Evolutionary conservation across 2,329 filamentous ascomycete species (phyloP).

Genomic region (Diplodia sapinea): DNA sequence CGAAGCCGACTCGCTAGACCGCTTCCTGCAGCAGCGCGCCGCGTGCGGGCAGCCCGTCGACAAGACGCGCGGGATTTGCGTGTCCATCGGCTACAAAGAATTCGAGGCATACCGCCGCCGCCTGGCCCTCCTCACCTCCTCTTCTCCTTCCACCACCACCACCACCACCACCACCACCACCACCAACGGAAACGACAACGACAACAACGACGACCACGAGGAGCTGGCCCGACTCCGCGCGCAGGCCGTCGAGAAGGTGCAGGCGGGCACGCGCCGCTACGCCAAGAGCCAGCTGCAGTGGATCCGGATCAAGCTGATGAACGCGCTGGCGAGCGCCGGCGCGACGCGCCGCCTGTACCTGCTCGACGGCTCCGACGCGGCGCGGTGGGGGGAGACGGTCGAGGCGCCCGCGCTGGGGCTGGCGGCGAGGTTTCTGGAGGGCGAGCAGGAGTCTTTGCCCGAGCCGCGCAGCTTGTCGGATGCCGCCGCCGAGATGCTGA

Average conservation of each 20-base stretch:
- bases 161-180: too few relatives aligned
- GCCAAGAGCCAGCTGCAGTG: conserved; percentile 83
- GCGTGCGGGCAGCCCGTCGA: conserved; percentile 65
- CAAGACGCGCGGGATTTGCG: conserved; percentile 85
- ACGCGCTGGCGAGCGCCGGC: conserved; percentile 65
- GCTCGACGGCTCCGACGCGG: conserved; percentile 76
- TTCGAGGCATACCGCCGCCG: conserved; percentile 71
- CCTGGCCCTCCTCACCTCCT: too few relatives aligned
- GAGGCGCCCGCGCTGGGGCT: conserved; percentile 68
- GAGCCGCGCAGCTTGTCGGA: conserved; percentile 61
- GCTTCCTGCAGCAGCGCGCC: conserved; percentile 53
- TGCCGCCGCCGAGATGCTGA: conserved; percentile 62
- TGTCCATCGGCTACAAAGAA: conserved; percentile 95
- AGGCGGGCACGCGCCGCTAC: conserved; percentile 85
- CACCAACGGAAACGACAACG: conserved; percentile 37
- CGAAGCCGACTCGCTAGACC: conserved; percentile 63
- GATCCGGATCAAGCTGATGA: conserved; percentile 83
- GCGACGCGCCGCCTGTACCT: conserved; percentile 68
- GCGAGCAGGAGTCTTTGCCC: conserved; percentile 54
- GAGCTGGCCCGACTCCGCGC: conserved; percentile 63
- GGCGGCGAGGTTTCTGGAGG: conserved; percentile 66
- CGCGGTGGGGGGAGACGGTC: conserved; percentile 68
- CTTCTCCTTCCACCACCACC: too few relatives aligned
- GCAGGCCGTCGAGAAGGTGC: conserved; percentile 73
- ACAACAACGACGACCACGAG: background rate